Conservation (phyloP, 2,329 filamentous ascomycete species). For the Colletotrichum musicola region DNA sequence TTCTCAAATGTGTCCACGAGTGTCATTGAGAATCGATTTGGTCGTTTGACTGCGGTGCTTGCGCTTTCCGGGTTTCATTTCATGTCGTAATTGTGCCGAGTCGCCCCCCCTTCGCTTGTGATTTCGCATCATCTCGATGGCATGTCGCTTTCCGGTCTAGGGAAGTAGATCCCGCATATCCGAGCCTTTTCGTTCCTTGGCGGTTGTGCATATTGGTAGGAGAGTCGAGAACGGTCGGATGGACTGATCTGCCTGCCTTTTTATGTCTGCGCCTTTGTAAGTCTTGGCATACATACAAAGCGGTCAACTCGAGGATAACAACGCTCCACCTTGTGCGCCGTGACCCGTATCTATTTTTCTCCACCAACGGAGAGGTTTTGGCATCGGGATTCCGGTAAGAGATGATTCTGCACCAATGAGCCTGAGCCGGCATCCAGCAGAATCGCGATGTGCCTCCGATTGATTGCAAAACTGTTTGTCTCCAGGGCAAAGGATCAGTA, state of each 20-base stretch:
- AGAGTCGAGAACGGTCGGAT: slow-evolving; percentile 18
- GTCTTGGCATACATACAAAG: slow-evolving; percentile 32
- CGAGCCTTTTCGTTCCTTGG: slow-evolving; percentile 30
- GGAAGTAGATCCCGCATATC: slow-evolving; percentile 20
- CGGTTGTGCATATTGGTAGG: slow-evolving; percentile 14
- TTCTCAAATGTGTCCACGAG: neutral
- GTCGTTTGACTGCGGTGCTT: neutral
- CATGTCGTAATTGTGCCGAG: neutral
- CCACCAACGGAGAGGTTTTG: slow-evolving; percentile 30
- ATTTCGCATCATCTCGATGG: neutral
- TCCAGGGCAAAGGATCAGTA: neutral
- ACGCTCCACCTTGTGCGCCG: slow-evolving; percentile 24
- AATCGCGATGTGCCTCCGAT: slow-evolving; percentile 11
- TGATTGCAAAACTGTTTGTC: slow-evolving; percentile 19
- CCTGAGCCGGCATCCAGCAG: neutral
- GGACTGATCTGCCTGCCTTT: slow-evolving; percentile 33
- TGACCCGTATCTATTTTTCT: slow-evolving; percentile 23
- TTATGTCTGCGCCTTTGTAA: slow-evolving; percentile 24
- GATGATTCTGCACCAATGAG: slow-evolving; percentile 24
- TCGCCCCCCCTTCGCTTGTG: neutral
- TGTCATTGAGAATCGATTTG: neutral
- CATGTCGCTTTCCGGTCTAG: neutral
- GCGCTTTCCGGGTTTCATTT: neutral
- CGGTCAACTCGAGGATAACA: slow-evolving; percentile 15
- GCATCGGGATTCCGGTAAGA: slow-evolving; percentile 1